Evolutionary conservation across 2,329 filamentous ascomycete species (phyloP), one percentile per base, ranked within the genome.

Genomic region (Celoporthe dispersa): DNA sequence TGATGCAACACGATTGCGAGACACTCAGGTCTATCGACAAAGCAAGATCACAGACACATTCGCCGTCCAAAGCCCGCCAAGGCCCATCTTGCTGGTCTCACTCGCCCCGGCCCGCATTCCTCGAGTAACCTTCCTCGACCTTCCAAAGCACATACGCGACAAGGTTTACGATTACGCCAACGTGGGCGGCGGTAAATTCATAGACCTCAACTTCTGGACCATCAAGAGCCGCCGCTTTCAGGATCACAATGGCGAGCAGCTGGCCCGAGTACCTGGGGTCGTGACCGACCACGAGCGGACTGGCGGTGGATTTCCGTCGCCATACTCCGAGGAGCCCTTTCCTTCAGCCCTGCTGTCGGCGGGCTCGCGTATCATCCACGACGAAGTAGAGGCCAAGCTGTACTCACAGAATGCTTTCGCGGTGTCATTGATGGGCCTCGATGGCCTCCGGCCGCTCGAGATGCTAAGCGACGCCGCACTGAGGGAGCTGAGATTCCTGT

Each of bases 291-390:
- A 59, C 31, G 22, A 59, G 25, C 25, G 55, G 41, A 14, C 41
- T 19, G 31, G 22, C 19, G 28, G 35, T 35, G 55, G 55, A 35
- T 31, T 31, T 25, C 55, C 55, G 22, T 59, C 55, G 55, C 31
- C 55, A 7, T 28, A 25, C 25, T 7, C 51, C 25, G 51, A 53
- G 9, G 51, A 53, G 51, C 51, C 51, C 51, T 53, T 53, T 53
- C 51, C 51, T 28, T 28, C 51, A 28, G 51, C 51, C 55, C 35
- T 35, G 55, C 55, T 59, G 14, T 59, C n/a, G 55, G 31, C 55
- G 55, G 55, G 55, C 55, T 59, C 55, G 31, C 55, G 55, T 59
- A 7, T 59, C 55, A 59, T 59, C 55, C 55, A 59, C 55, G 55
- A 59, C 55, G 31, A 59, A 19, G 55, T 59, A 25, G 55, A 59